A percentile compares a stretch with the other conserved stretches of the same genome.
These are phyloP conservation scores for Colletotrichum incanum DNA, from an alignment of 2,329 filamentous ascomycete genomes.

Conservation along the genomic window DNA sequence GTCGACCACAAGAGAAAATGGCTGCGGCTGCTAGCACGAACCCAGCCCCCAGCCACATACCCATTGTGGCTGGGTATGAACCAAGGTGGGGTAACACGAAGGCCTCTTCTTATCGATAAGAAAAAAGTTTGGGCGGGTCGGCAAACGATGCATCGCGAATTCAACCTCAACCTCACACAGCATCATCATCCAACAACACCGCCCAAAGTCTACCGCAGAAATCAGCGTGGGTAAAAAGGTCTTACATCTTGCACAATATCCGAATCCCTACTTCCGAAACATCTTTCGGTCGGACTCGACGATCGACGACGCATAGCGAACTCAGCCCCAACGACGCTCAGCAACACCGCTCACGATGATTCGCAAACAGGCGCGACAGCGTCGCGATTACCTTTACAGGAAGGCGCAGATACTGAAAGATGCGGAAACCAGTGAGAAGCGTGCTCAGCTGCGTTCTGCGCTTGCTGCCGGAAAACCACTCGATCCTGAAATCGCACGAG, in stretches of 20 bases:
- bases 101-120: neutral
- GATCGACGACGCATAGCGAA: constrained; percentile 4
- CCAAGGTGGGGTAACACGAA: neutral
- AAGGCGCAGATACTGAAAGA: constrained; percentile 89
- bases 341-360: constrained; percentile 4
- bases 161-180: neutral
- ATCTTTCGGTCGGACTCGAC: neutral
- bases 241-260: neutral
- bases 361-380: constrained; percentile 60
- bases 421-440: constrained; percentile 93
- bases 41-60: neutral
- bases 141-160: neutral
- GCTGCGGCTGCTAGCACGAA: too few species aligned
- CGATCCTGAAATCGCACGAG: constrained; percentile 86
- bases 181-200: neutral
- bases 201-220: neutral
- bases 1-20: too few species aligned
- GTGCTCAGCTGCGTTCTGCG: constrained; percentile 87
- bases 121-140: neutral
- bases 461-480: constrained; percentile 91
- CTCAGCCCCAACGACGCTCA: neutral
- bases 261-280: too few species aligned
- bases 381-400: constrained; percentile 81
- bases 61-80: neutral
- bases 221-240: neutral